phyloP scores from a whole-genome alignment of 2,329 filamentous ascomycete species.

The Aureobasidium sp. region DNA sequence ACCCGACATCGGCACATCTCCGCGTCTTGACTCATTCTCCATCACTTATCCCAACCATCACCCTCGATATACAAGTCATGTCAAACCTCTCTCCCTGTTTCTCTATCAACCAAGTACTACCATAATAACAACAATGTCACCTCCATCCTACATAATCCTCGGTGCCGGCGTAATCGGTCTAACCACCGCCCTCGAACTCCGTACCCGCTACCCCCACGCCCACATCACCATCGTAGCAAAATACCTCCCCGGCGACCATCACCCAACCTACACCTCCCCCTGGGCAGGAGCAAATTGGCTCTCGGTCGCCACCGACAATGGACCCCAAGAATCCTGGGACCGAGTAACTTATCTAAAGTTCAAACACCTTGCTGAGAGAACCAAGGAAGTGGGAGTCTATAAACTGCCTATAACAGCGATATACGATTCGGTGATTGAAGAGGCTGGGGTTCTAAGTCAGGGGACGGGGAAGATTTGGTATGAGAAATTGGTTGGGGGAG shows the following conservation, averaged over 20 bases:
- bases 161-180: slow-evolving; percentile 52
- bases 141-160: slow-evolving; percentile 27
- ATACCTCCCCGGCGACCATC: slow-evolving; percentile 82
- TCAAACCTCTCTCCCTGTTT: no score
- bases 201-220: slow-evolving; percentile 27
- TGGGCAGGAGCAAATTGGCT: slow-evolving; percentile 75
- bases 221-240: slow-evolving; percentile 64
- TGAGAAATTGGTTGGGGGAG: background rate
- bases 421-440: background rate
- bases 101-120: background rate
- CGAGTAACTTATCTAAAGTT: background rate
- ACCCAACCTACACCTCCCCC: slow-evolving; percentile 75
- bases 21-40: background rate
- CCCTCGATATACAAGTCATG: background rate
- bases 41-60: background rate
- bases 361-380: background rate
- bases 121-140: background rate
- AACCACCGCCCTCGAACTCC: slow-evolving; percentile 51
- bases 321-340: slow-evolving; percentile 1
- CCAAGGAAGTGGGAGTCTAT: background rate
- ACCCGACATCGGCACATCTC: background rate
- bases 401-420: background rate
- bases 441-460: background rate
- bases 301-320: slow-evolving; percentile 50
- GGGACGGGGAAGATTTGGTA: slow-evolving; percentile 7